Percentiles rank a stretch among this genome's conserved stretches.
Evolutionary conservation across 352 stramenopile genomes (phyloP).

Genomic region (Phytophthora niederhauseri): DNA sequence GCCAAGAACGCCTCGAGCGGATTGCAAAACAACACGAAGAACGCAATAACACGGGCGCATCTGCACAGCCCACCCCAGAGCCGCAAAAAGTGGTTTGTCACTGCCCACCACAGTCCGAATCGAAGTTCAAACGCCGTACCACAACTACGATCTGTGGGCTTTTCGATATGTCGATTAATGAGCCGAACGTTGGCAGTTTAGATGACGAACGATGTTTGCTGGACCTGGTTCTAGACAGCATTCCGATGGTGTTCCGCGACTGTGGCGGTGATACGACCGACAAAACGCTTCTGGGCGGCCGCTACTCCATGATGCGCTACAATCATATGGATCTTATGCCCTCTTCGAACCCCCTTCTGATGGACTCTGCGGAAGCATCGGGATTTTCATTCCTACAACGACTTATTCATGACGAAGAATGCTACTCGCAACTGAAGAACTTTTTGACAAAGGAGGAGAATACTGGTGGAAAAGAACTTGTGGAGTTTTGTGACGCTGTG

Average conservation of each 20-base stretch:
- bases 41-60: conserved; percentile 53
- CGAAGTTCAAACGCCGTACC: conserved; percentile 41
- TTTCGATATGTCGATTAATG: conserved; percentile 78
- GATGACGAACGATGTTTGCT: conserved; percentile 81
- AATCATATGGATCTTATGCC: conserved; percentile 63
- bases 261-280: conserved; percentile 86
- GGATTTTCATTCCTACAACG: conserved; percentile 90
- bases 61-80: conserved; percentile 25
- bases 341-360: conserved; percentile 55
- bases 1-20: conserved; percentile 68
- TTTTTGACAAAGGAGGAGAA: conserved; percentile 74
- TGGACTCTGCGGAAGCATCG: conserved; percentile 63
- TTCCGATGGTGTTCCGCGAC: conserved; percentile 88
- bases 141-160: conserved; percentile 67
- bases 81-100: conserved; percentile 38
- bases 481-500: conserved; percentile 85
- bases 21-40: conserved; percentile 72
- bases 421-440: conserved; percentile 79
- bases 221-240: conserved; percentile 83
- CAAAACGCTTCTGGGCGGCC: conserved; percentile 84
- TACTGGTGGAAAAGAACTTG: conserved; percentile 60
- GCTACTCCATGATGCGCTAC: conserved; percentile 81
- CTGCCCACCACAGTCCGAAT: conserved; percentile 34
- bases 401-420: conserved; percentile 89
- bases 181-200: conserved; percentile 77